phyloP scores from a whole-genome alignment of 768 basidiomycete genomes.

The Boletus huronensis region DNA sequence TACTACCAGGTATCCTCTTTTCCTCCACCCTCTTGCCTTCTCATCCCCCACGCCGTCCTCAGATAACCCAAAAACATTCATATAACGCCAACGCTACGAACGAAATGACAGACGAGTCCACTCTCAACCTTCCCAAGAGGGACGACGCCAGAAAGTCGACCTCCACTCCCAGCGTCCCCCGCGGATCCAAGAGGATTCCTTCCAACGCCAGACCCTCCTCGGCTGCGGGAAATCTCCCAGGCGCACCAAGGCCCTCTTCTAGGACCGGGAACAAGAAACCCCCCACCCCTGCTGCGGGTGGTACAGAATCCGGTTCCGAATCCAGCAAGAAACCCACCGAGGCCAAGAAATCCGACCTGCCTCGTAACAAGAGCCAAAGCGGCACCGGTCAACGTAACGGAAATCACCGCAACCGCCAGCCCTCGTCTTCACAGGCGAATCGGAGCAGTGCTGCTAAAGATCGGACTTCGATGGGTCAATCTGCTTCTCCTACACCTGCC shows the following conservation, averaged over 20 bases:
- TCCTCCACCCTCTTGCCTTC: constrained; percentile 5
- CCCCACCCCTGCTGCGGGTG: constrained; percentile 34
- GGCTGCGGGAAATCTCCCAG: constrained; percentile 40
- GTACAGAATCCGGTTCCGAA: constrained; percentile 69
- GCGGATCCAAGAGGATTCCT: constrained; percentile 56
- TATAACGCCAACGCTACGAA: constrained; percentile 58
- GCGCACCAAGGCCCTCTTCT: constrained; percentile 58
- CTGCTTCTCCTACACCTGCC: constrained; percentile 45
- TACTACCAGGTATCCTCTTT: constrained; percentile 44
- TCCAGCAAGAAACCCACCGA: constrained; percentile 61
- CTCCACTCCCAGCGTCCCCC: constrained; percentile 44
- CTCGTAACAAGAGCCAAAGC: constrained; percentile 53
- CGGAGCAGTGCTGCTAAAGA: constrained; percentile 51
- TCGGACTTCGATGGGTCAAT: constrained; percentile 38
- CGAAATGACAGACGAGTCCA: constrained; percentile 84
- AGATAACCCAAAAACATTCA: constrained; percentile 40
- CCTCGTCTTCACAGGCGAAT: constrained; percentile 55
- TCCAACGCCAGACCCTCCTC: constrained; percentile 44
- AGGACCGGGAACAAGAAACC: constrained; percentile 63
- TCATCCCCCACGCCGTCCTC: constrained; percentile 28
- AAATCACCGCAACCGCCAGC: constrained; percentile 53
- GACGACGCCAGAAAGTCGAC: constrained; percentile 65
- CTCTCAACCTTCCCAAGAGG: constrained; percentile 51
- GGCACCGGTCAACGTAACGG: constrained; percentile 44
- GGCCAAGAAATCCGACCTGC: constrained; percentile 45